phyloP scores from a whole-genome alignment of 345 rosid genomes.

The Luvunga scandens region DNA sequence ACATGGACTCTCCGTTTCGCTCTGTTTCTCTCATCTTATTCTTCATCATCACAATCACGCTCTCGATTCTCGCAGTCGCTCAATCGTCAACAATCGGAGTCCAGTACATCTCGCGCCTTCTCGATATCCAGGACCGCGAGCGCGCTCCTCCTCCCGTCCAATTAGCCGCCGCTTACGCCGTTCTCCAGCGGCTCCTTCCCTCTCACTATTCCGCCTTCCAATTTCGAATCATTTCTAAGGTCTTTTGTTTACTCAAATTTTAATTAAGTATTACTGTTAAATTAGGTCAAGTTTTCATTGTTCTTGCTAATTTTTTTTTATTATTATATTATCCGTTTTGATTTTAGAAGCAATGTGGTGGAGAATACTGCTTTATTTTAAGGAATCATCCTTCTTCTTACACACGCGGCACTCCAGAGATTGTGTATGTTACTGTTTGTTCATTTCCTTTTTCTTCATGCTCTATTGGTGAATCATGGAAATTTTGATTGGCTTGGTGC shows the following conservation, averaged over 20 bases:
- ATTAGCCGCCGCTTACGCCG: slow-evolving; percentile 52
- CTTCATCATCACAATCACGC: not conserved
- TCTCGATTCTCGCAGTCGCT: slow-evolving; percentile 20
- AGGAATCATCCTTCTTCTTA: slow-evolving; percentile 34
- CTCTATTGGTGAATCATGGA: not conserved
- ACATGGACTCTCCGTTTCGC: slow-evolving; percentile 36
- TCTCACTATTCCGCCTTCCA: slow-evolving; percentile 51
- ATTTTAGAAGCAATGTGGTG: slow-evolving; percentile 49
- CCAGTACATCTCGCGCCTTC: slow-evolving; percentile 51
- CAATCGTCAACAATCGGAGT: slow-evolving; percentile 56
- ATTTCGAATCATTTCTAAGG: slow-evolving; percentile 54
- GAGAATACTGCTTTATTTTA: slow-evolving; percentile 46
- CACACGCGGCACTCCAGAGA: slow-evolving; percentile 34
- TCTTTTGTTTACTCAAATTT: not conserved
- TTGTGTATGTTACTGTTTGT: slow-evolving; percentile 30
- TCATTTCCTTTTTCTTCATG: not conserved
- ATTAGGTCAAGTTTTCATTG: not conserved
- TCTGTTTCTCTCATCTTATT: slow-evolving; percentile 17
- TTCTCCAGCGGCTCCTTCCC: slow-evolving; percentile 57
- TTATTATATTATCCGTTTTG: not conserved
- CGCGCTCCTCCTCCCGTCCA: slow-evolving; percentile 60
- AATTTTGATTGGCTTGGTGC: slow-evolving; percentile 19
- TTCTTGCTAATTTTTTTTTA: not conserved
- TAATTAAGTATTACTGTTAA: not conserved
- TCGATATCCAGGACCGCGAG: slow-evolving; percentile 60